These are phyloP conservation scores for Tolypocladium pustulatum DNA, from an alignment of 2,329 filamentous ascomycete species.

Conservation along the genomic window DNA sequence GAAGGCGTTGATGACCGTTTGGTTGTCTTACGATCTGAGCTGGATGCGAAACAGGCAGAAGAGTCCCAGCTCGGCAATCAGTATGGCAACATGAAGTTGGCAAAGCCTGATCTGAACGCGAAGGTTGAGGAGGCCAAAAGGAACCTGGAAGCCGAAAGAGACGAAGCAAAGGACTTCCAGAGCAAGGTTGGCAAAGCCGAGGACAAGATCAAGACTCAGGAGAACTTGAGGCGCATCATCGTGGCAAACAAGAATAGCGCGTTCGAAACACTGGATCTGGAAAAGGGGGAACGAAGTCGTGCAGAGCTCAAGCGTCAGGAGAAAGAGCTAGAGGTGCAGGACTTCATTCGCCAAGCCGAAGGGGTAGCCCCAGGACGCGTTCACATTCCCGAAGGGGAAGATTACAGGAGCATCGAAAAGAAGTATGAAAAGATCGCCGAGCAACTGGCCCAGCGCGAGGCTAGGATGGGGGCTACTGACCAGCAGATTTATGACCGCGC, in stretches of 20 bases:
- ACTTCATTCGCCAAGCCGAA: slow-evolving; percentile 45
- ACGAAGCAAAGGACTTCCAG: slow-evolving; percentile 29
- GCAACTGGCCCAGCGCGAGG: slow-evolving; percentile 48
- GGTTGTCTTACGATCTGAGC: slow-evolving; percentile 43
- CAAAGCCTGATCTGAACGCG: slow-evolving; percentile 37
- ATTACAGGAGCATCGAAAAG: slow-evolving; percentile 40
- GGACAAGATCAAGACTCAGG: slow-evolving; percentile 36
- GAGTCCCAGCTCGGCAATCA: slow-evolving; percentile 40
- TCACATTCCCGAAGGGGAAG: slow-evolving; percentile 54
- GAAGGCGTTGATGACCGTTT: slow-evolving; percentile 60
- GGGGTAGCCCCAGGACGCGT: slow-evolving; percentile 45
- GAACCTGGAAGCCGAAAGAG: slow-evolving; percentile 17
- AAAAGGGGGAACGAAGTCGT: slow-evolving; percentile 31
- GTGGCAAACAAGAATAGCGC: slow-evolving; percentile 54
- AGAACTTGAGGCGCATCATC: slow-evolving; percentile 39
- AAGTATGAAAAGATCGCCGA: slow-evolving; percentile 44
- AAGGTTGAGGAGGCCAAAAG: slow-evolving; percentile 30
- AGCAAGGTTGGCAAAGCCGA: slow-evolving; percentile 44
- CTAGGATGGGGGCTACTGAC: slow-evolving; percentile 51
- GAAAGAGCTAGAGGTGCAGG: slow-evolving; percentile 35
- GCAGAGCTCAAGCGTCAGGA: slow-evolving; percentile 37
- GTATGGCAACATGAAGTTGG: slow-evolving; percentile 39
- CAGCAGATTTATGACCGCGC: slow-evolving; percentile 49
- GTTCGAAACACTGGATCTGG: slow-evolving; percentile 37
- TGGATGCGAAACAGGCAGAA: slow-evolving; percentile 43